Evolutionary conservation across 2,329 filamentous ascomycete species (phyloP), one percentile per base, ranked within the genome.

Genomic region (Colletotrichum tropicicola): DNA sequence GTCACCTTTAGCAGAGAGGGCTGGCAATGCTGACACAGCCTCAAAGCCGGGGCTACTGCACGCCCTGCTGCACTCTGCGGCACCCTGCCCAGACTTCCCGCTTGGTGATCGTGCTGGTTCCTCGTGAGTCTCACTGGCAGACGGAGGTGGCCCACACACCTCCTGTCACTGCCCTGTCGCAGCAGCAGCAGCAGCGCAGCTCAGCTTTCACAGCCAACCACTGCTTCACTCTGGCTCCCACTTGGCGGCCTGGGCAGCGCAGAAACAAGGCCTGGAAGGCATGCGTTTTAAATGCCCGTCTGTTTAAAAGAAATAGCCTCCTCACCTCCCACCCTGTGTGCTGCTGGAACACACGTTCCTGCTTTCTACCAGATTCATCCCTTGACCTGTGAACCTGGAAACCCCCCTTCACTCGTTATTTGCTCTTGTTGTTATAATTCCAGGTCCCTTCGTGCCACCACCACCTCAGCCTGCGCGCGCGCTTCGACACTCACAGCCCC

Each of bases 1-100:
- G 28, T 25, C 35, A 28, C 37, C 25, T 55, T 28, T 19, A 9
- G 43, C 19, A 27, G 47, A 49, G 23, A 47, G 53, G 56, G 61
- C 54, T 70, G 69, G 67, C 68, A 66, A 51, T 62, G 60, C 60
- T 68, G 59, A 66, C 63, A 66, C 59, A 58, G 63, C 63, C 63
- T 44, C 63, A 66, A 62, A 62, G 44, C 62, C 62, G 58, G 62
- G 49, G 62, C 62, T 56, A 62, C 49, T 62, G 62, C 62, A 62
- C 35, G 59, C 52, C 57, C 52, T 59, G 54, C 59, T 64, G 56
- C 45, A 44, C 48, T 43, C 41, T 45, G 15, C 37, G 15, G 17
- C n/a, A 15, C n/a, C 15, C 37, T 43, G n/a, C 39, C 19, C 39
- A 45, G 53, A 51, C 59, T 47, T n/a, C 45, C 59, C 45, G 59